phyloP scores from a whole-genome alignment of 225 moss, liverwort and hornwort genomes.

The Thuidium tamariscinum region DNA sequence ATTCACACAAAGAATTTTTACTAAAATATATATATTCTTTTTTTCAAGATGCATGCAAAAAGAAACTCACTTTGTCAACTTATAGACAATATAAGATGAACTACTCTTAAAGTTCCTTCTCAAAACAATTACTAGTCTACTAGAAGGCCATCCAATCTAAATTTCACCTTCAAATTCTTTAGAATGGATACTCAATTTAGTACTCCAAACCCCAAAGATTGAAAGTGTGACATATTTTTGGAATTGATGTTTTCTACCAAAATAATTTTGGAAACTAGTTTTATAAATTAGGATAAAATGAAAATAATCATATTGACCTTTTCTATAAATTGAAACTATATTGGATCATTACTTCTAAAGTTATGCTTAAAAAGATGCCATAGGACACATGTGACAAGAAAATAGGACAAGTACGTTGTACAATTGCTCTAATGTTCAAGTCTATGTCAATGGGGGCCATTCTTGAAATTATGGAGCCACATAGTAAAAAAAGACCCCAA shows the following conservation, averaged over 20 bases:
- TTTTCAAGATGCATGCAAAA: neutral
- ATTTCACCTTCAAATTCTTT: neutral
- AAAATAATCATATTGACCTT: neutral
- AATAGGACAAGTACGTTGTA: neutral
- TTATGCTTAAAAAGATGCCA: neutral
- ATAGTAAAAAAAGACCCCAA: neutral
- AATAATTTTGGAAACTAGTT: neutral
- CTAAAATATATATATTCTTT: neutral
- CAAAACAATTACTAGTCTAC: too few relatives aligned
- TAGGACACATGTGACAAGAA: rapidly evolving
- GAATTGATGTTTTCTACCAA: neutral
- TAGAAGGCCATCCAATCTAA: rapidly evolving
- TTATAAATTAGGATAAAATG: neutral
- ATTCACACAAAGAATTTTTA: neutral
- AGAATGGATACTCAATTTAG: neutral
- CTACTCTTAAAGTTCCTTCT: neutral
- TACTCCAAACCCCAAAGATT: too few relatives aligned
- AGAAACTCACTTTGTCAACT: rapidly evolving
- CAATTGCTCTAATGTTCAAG: neutral
- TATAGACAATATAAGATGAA: neutral
- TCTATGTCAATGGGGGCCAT: too few relatives aligned
- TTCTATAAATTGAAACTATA: rapidly evolving
- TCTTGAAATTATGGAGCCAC: neutral
- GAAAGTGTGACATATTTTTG: neutral
- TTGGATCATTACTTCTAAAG: too few relatives aligned